Percentiles rank a stretch among this genome's conserved stretches.
phyloP scores from a whole-genome alignment of 345 rosid species.

The Arabidopsis thaliana region DNA sequence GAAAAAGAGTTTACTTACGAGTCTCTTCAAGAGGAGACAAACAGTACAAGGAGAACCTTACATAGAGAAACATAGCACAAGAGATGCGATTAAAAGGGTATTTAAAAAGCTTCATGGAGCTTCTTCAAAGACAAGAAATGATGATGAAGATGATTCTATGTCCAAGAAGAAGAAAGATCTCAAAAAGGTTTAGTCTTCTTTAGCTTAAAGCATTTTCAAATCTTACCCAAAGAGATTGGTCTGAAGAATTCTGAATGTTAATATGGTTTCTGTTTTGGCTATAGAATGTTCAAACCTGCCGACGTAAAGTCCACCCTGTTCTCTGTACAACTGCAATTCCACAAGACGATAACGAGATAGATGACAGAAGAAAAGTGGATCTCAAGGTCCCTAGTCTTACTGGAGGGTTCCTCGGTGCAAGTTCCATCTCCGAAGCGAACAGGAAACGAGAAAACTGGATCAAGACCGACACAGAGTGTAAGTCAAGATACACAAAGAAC shows the following conservation, averaged over 20 bases:
- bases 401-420: neutral
- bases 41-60: neutral
- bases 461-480: conserved; percentile 44
- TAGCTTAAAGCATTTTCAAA: neutral
- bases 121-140: conserved; percentile 7
- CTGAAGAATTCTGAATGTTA: conserved; percentile 11
- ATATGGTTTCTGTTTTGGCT: conserved; percentile 29
- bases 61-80: conserved; percentile 26
- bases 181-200: conserved; percentile 37
- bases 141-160: conserved; percentile 13
- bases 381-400: neutral
- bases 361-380: conserved; percentile 12
- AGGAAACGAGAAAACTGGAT: conserved; percentile 40
- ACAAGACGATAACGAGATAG: conserved; percentile 2
- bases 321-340: conserved; percentile 30
- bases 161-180: conserved; percentile 35
- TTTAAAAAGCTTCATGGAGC: conserved; percentile 18
- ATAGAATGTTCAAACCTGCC: conserved; percentile 34
- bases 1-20: conserved; percentile 17
- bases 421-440: conserved; percentile 4
- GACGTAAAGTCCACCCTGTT: conserved; percentile 44
- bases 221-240: conserved; percentile 12
- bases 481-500: conserved; percentile 22
- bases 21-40: conserved; percentile 29
- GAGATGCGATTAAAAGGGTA: conserved; percentile 19